Base-by-base conservation (phyloP, 768 basidiomycete genomes). In the Rhodosporidiobolus odoratus region DNA sequence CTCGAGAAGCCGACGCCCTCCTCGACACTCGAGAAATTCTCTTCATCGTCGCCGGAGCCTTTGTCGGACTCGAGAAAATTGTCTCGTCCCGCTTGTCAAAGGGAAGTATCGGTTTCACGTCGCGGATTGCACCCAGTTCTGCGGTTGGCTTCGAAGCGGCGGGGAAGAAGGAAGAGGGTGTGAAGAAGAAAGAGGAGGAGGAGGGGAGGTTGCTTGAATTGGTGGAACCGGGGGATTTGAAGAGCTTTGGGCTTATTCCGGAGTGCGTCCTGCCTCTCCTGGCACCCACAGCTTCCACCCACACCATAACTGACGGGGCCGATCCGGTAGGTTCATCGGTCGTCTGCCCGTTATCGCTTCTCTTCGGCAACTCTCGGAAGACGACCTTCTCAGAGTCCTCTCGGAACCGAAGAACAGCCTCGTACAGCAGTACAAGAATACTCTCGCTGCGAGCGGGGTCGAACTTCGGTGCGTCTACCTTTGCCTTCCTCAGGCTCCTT, bases 231-330 rank as follows among this genome's bases (percentile, higher is more conserved):
- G 77, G 78, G 66, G 90, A 97, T 81, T 84, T 97, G 16, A 84
- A 89, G 6, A 86, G 88, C 83, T 96, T 89, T 71, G 93, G 93
- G 85, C 89, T 96, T 72, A 97, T 97, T 67, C 94, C 94, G 32
- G 94, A 98, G 80, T 79, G 38, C 59, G 78, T 69, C 17, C 60
- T 50, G 48, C 23, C 19, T 23, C 21, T 15, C 7, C 25, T 47
- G 27, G n/a, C n/a, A n/a, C n/a, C n/a, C n/a, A n/a, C n/a, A n/a
- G n/a, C 41, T 13, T 45, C 38, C 9, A 3, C 19, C 13, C 40
- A 7, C 27, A 25, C n/a, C 2, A 27, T 16, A 38, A 32, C 57
- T 17, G n/a, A 52, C 13, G 16, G 16, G 23, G 6, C 0, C 15
- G 2, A 21, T 10, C 0, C 25, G 7, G 17, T 62, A 79, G 78